A percentile compares a stretch with the other conserved stretches of the same genome.
Conservation (phyloP, 116 monocot species). For the Trichopus zeylanicus region DNA sequence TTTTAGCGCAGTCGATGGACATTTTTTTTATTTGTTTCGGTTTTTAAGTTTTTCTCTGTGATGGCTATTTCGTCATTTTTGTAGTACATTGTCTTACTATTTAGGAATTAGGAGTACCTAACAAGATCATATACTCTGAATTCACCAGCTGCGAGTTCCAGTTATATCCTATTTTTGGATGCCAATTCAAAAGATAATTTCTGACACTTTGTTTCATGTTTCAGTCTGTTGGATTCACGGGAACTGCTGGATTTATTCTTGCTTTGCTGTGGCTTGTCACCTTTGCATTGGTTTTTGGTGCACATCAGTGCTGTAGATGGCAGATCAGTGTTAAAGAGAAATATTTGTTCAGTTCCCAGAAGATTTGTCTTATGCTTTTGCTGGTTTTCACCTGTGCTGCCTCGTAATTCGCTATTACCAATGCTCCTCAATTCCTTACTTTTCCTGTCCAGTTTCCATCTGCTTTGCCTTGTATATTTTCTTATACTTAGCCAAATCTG, state of each 20-base stretch:
- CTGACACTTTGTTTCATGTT: neutral
- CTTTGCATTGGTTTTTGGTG: conserved; percentile 45
- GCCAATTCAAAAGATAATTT: no score
- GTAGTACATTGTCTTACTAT: no score
- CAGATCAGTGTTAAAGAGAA: conserved; percentile 26
- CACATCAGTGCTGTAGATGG: conserved; percentile 44
- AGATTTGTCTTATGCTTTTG: conserved; percentile 28
- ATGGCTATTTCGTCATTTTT: no score
- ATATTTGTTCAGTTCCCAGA: conserved; percentile 11
- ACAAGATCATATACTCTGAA: no score
- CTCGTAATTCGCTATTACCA: no score
- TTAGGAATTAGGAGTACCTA: no score
- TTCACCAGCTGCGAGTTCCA: no score
- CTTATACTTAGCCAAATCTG: no score
- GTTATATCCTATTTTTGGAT: no score
- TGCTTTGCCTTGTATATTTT: neutral
- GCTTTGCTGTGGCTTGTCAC: conserved; percentile 56
- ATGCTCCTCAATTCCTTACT: conserved; percentile 11
- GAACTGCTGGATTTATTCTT: conserved; percentile 58
- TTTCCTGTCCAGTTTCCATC: conserved; percentile 1
- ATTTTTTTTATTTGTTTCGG: no score
- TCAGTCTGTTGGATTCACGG: conserved; percentile 95
- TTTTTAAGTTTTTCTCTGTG: no score
- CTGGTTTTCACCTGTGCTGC: conserved; percentile 66
- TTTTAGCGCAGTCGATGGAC: no score